Percentiles rank a stretch among this genome's conserved stretches.
Evolutionary conservation across 2,329 filamentous ascomycete species (phyloP).

Genomic region (Cercospora canescens): DNA sequence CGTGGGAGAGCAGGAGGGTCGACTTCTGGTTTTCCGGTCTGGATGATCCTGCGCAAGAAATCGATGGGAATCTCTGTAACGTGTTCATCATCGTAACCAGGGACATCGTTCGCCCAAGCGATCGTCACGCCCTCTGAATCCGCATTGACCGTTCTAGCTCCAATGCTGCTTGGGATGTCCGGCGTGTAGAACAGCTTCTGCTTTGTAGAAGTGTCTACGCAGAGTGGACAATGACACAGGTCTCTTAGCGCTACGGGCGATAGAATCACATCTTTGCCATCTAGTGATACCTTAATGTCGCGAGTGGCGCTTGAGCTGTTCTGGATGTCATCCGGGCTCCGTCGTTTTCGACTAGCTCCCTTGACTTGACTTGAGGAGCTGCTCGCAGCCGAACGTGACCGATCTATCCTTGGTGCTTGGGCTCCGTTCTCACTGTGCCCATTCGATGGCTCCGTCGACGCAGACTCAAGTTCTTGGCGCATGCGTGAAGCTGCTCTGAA

Average conservation of each 20-base stretch:
- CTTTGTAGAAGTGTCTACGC: constrained; percentile 59
- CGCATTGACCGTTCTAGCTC: constrained; percentile 38
- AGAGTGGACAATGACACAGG: constrained; percentile 57
- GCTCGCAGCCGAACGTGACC: not conserved
- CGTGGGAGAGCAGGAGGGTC: constrained; percentile 1
- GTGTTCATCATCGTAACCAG: constrained; percentile 44
- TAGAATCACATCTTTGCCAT: constrained; percentile 13
- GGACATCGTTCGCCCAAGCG: constrained; percentile 61
- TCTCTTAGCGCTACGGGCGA: constrained; percentile 52
- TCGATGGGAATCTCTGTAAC: constrained; percentile 37
- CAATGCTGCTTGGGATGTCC: constrained; percentile 59
- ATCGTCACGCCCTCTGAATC: constrained; percentile 40
- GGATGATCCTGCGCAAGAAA: not conserved
- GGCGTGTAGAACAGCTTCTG: constrained; percentile 66
- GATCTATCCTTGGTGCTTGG: not conserved
- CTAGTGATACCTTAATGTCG: not conserved
- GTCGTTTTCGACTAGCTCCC: not conserved
- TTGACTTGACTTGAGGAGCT: not conserved
- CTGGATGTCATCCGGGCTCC: not conserved
- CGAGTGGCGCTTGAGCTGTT: not conserved
- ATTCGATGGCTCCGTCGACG: not conserved
- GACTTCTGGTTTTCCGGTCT: not conserved
- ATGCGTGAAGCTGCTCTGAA: not conserved
- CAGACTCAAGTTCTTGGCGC: not conserved
- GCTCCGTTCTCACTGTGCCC: not conserved